A percentile compares a stretch with the other conserved stretches of the same genome.
phyloP scores from a whole-genome alignment of 2,329 filamentous ascomycete species.

The Stagonosporopsis rhizophila region DNA sequence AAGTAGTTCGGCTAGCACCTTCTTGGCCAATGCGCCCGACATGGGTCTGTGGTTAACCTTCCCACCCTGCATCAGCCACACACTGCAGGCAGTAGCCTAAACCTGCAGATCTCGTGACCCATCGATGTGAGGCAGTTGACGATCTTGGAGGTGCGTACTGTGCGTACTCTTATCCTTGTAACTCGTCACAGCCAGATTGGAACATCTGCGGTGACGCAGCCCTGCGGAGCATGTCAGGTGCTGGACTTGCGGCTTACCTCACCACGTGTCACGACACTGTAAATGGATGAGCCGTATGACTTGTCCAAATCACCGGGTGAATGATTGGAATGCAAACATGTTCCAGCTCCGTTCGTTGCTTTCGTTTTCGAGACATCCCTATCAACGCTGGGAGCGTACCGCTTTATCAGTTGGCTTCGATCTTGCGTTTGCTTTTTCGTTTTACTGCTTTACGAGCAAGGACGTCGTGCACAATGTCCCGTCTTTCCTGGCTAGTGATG shows the following conservation, averaged over 20 bases:
- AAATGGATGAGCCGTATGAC: slow-evolving; percentile 38
- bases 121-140: neutral
- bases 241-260: slow-evolving; percentile 33
- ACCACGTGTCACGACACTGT: slow-evolving; percentile 43
- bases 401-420: slow-evolving; percentile 1
- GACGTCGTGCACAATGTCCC: neutral
- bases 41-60: slow-evolving; percentile 16
- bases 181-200: neutral
- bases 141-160: neutral
- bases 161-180: neutral
- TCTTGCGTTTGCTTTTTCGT: neutral
- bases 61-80: slow-evolving; percentile 32
- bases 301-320: slow-evolving; percentile 30
- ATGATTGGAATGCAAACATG: slow-evolving; percentile 43
- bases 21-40: slow-evolving; percentile 16
- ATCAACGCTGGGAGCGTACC: slow-evolving; percentile 7
- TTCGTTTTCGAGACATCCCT: slow-evolving; percentile 18
- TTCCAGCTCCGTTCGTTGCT: slow-evolving; percentile 31
- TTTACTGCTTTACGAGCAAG: neutral
- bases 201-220: slow-evolving; percentile 11
- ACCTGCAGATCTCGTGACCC: slow-evolving; percentile 28
- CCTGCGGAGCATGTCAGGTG: slow-evolving; percentile 19
- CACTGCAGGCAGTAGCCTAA: slow-evolving; percentile 29
- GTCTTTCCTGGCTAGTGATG: neutral
- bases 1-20: slow-evolving; percentile 31